Evolutionary conservation across 345 rosid genomes (phyloP), one percentile per base, ranked within the genome.

Genomic region (Populus nigra): DNA sequence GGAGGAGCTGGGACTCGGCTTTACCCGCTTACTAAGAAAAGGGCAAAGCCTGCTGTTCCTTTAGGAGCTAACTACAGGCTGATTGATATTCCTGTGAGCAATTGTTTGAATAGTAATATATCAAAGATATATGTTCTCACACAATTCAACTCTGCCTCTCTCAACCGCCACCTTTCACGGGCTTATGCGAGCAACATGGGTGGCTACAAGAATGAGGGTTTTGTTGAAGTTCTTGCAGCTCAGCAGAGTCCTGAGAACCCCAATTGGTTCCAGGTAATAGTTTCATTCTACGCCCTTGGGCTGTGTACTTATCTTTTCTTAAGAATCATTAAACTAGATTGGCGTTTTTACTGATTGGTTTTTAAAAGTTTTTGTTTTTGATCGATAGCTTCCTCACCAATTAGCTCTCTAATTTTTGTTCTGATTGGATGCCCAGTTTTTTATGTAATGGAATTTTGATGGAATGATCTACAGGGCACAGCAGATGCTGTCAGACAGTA

Each of bases 181-280:
- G 99, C 98, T 8, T 91, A 95, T 81, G 97, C 98, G 0, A 95
- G 97, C 83, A 93, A 95, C 89, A 90, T 95, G 98, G 98, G 96
- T 63, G 99, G 98, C 53, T 91, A 95, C 81, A 90, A 95, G 88
- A 95, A 93, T 73, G 99, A 95, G 87, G 99, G 99, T 15, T 95
- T 95, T 77, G 99, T 95, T n/a, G 99, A 95, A 78, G 99, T 93
- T 80, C 95, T 95, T 77, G 99, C 99, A 18, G 99, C 99, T 71
- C 98, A 95, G 78, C 98, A 93, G 87, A 95, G 96, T 71, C 99
- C 99, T 0, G 99, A 95, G 85, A 95, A 95, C 65, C 98, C 99
- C 3, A 95, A 95, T 69, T 95, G 98, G 99, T 93, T 95, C 71
- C 99, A 94, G 97, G 98, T 92, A 80, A 59, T 65, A 12, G 65